Evolutionary conservation across 2,329 filamentous ascomycete species (phyloP).

Genomic region (Fusarium hostae): DNA sequence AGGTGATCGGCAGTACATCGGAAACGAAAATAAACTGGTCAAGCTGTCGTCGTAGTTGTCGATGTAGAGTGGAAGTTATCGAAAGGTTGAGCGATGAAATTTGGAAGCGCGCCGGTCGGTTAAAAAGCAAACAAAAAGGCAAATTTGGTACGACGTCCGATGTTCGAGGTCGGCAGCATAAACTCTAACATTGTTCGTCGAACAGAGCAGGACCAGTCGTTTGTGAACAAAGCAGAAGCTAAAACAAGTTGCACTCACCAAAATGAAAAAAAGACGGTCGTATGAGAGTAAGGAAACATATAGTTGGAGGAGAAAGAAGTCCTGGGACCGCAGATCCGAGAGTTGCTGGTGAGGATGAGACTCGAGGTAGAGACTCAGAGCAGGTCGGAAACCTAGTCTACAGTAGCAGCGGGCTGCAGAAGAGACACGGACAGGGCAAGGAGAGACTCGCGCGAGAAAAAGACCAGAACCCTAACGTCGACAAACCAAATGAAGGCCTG

Average conservation of each 20-base stretch:
- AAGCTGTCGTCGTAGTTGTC: neutral
- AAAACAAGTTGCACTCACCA: conserved; percentile 31
- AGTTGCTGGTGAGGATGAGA: conserved; percentile 27
- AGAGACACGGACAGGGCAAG: conserved; percentile 43
- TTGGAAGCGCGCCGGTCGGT: neutral
- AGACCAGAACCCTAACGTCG: conserved; percentile 47
- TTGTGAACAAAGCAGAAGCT: neutral
- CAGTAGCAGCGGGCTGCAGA: conserved; percentile 44
- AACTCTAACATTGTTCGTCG: neutral
- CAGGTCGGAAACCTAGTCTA: conserved; percentile 35
- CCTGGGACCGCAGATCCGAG: conserved; percentile 31
- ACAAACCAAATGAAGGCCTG: conserved; percentile 48
- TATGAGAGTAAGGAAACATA: conserved; percentile 20
- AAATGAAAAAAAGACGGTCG: conserved; percentile 34
- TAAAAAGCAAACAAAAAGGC: neutral
- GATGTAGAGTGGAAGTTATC: neutral
- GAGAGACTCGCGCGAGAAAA: conserved; percentile 48
- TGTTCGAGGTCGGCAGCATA: neutral
- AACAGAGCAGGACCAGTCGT: neutral
- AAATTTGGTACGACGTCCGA: too few relatives aligned
- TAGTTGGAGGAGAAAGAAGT: conserved; percentile 19
- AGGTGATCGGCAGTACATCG: neutral
- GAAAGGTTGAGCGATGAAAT: neutral
- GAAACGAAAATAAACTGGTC: neutral
- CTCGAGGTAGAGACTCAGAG: conserved; percentile 19